These are phyloP conservation scores for Zostera marina DNA, from an alignment of 116 monocot species.

Conservation along the genomic window DNA sequence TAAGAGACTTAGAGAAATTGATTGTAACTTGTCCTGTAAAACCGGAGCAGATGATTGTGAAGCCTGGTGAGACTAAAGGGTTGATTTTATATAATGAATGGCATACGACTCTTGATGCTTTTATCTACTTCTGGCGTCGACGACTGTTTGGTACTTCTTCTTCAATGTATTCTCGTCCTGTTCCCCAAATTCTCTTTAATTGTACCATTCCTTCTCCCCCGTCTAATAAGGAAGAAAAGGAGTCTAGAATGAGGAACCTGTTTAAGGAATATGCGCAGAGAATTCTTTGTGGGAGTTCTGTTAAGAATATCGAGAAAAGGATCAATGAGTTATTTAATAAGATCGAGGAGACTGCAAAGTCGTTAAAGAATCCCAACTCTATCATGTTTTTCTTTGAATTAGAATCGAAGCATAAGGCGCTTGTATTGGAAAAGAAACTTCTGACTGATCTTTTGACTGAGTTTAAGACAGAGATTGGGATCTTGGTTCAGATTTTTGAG, in stretches of 20 bases:
- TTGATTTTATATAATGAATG: conserved; percentile 19
- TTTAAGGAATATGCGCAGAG: conserved; percentile 21
- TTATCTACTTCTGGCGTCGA: conserved; percentile 37
- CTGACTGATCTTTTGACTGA: conserved; percentile 31
- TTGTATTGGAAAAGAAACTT: conserved; percentile 31
- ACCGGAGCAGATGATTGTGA: not conserved
- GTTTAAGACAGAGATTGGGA: conserved; percentile 30
- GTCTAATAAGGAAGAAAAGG: conserved; percentile 9
- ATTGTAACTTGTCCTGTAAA: not conserved
- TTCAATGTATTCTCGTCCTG: conserved; percentile 1
- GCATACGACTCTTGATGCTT: conserved; percentile 27
- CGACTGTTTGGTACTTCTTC: conserved; percentile 30
- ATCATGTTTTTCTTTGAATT: not conserved
- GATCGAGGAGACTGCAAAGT: conserved; percentile 7
- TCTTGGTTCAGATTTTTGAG: not conserved
- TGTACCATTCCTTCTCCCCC: too few species aligned
- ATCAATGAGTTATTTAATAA: conserved; percentile 10
- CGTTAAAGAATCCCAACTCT: not conserved
- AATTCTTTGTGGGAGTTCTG: conserved; percentile 16
- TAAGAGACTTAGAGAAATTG: not conserved
- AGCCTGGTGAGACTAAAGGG: not conserved
- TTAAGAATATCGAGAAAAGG: conserved; percentile 13
- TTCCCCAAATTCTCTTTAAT: not conserved
- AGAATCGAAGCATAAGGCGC: conserved; percentile 10
- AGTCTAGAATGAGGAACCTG: conserved; percentile 14